Percentiles rank a stretch among this genome's conserved stretches.
phyloP scores from a whole-genome alignment of 202 grass and related monocot species.

The Zoysia matrella region DNA sequence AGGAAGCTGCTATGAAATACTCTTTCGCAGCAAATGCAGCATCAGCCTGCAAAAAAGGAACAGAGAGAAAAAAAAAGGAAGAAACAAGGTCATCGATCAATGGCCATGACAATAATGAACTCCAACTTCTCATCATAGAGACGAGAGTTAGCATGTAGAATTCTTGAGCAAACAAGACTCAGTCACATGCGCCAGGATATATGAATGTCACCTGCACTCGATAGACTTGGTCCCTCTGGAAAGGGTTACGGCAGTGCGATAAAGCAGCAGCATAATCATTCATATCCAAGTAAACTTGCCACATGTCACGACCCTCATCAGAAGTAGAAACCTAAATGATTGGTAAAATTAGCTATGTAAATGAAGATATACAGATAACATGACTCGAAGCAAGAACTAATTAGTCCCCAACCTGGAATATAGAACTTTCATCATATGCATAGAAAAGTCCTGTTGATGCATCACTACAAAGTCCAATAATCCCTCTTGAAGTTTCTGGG shows the following conservation, averaged over 20 bases:
- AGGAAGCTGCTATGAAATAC: conserved; percentile 91
- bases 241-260: conserved; percentile 77
- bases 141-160: conserved; percentile 5
- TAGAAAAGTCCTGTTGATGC: conserved; percentile 88
- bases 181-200: background rate
- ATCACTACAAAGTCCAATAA: conserved; percentile 92
- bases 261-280: conserved; percentile 86
- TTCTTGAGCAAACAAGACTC: conserved; percentile 8
- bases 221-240: conserved; percentile 91
- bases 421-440: conserved; percentile 93
- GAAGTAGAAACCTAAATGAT: conserved; percentile 68
- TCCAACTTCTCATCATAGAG: conserved; percentile 31
- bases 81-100: conserved; percentile 15
- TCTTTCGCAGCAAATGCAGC: conserved; percentile 87
- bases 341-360: conserved; percentile 37
- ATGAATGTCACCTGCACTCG: conserved; percentile 67
- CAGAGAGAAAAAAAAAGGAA: background rate
- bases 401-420: conserved; percentile 78
- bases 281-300: conserved; percentile 94
- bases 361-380: conserved; percentile 16
- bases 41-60: conserved; percentile 67
- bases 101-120: conserved; percentile 26
- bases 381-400: conserved; percentile 38
- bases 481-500: conserved; percentile 80
- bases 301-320: conserved; percentile 96